phyloP scores from a whole-genome alignment of 495 filamentous ascomycete genomes.

The Talaromyces nanjingensis region DNA sequence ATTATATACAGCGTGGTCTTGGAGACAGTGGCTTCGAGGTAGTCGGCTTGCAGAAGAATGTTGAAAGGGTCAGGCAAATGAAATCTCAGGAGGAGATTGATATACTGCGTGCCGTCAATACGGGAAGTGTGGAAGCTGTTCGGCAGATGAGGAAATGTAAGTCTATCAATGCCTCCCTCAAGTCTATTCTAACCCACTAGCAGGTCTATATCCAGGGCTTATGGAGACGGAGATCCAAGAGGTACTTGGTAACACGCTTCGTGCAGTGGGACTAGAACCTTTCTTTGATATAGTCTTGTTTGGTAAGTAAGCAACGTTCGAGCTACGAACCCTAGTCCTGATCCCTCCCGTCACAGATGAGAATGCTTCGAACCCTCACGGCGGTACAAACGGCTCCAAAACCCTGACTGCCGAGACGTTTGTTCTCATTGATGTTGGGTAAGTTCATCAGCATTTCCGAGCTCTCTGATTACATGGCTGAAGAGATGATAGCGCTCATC shows the following conservation, averaged over 20 bases:
- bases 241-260: conserved; percentile 41
- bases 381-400: conserved; percentile 43
- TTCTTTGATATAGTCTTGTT: conserved; percentile 55
- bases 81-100: conserved; percentile 42
- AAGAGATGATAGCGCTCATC: conserved; percentile 33
- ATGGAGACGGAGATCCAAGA: conserved; percentile 43
- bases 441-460: conserved; percentile 5
- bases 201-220: conserved; percentile 38
- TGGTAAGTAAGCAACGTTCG: conserved; percentile 11
- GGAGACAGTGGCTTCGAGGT: conserved; percentile 39
- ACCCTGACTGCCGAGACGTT: conserved; percentile 41
- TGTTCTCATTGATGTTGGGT: conserved; percentile 51
- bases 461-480: conserved; percentile 1
- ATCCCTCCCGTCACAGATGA: conserved; percentile 24
- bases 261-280: conserved; percentile 37
- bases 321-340: background rate
- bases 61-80: conserved; percentile 44
- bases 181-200: background rate
- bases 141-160: conserved; percentile 44
- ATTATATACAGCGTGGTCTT: conserved; percentile 47
- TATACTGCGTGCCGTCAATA: conserved; percentile 48
- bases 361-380: conserved; percentile 46
- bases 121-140: conserved; percentile 48
- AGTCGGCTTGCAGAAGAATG: conserved; percentile 34
- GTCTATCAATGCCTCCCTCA: background rate